These are phyloP conservation scores for Penicillium coffeae DNA, from an alignment of 495 filamentous ascomycete genomes.

Conservation along the genomic window DNA sequence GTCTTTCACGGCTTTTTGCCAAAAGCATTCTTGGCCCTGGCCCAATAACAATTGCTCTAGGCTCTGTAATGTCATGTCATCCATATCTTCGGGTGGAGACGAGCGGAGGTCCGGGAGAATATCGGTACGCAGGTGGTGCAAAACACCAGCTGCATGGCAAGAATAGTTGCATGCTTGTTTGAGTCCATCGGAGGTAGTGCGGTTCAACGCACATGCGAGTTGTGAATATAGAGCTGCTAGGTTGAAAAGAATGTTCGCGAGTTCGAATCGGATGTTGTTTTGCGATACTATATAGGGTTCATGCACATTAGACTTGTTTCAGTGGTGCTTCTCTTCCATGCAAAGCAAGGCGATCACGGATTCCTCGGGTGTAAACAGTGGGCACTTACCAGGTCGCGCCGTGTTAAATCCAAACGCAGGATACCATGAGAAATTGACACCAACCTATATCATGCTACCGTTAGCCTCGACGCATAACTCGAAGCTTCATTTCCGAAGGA, in stretches of 20 bases:
- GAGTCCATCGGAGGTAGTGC: slow-evolving; percentile 76
- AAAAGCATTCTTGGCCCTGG: slow-evolving; percentile 95
- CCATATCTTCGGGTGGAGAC: slow-evolving; percentile 93
- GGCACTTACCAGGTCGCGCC: slow-evolving; percentile 56
- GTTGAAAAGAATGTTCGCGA: slow-evolving; percentile 91
- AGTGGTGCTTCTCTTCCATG: background rate
- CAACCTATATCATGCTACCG: slow-evolving; percentile 74
- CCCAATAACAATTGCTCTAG: slow-evolving; percentile 80
- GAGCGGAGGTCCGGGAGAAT: slow-evolving; percentile 83
- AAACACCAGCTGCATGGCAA: slow-evolving; percentile 80
- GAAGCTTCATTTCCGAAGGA: too few relatives aligned
- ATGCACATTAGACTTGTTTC: background rate
- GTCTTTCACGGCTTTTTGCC: slow-evolving; percentile 96
- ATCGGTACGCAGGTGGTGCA: slow-evolving; percentile 71
- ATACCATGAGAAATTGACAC: slow-evolving; percentile 94
- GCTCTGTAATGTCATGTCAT: slow-evolving; percentile 77
- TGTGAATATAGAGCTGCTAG: slow-evolving; percentile 91
- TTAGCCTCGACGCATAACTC: too few relatives aligned
- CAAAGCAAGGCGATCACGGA: background rate
- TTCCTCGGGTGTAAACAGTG: background rate
- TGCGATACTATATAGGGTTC: slow-evolving; percentile 55
- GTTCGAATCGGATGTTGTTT: slow-evolving; percentile 92
- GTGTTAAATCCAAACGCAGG: slow-evolving; percentile 88
- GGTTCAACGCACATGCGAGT: slow-evolving; percentile 76
- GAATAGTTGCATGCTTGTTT: slow-evolving; percentile 90